These are phyloP conservation scores for Glycine tomentella DNA, from an alignment of 306 rosid genomes.

Conservation along the genomic window DNA sequence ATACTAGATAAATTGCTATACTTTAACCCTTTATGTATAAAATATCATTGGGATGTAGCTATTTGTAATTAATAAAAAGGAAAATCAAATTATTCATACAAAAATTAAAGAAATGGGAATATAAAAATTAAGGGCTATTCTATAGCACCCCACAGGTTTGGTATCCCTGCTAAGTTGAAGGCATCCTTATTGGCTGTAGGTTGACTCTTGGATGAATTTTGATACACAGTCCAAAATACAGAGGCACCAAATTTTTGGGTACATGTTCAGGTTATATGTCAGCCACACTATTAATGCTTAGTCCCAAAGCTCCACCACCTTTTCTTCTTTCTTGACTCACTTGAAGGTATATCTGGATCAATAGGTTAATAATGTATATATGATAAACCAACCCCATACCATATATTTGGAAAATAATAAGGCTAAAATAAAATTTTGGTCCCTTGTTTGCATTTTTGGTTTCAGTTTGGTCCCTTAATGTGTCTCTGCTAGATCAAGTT, in stretches of 20 bases:
- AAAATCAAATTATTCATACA: conserved; percentile 19
- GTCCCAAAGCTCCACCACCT: conserved; percentile 85
- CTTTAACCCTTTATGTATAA: conserved; percentile 21
- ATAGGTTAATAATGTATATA: conserved; percentile 1
- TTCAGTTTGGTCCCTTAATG: too few species aligned
- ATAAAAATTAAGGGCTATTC: conserved; percentile 23
- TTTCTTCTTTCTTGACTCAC: conserved; percentile 74
- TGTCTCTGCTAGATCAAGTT: too few species aligned
- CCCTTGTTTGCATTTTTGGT: too few species aligned
- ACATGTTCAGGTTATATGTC: neutral
- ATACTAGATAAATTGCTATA: neutral
- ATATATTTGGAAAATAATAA: neutral
- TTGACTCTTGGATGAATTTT: conserved; percentile 38
- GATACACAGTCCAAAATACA: conserved; percentile 31
- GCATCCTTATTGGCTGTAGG: conserved; percentile 42
- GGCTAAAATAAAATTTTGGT: too few species aligned
- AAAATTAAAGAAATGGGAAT: too few species aligned
- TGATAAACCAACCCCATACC: neutral
- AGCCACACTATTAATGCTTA: conserved; percentile 58
- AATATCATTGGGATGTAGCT: conserved; percentile 18
- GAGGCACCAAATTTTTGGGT: conserved; percentile 23
- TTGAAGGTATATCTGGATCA: conserved; percentile 64
- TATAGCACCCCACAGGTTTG: conserved; percentile 38
- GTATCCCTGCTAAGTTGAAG: conserved; percentile 39
- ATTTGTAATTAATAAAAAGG: conserved; percentile 20